Evolutionary conservation across 768 basidiomycete species (phyloP), one percentile per base, ranked within the genome.

Genomic region (Phylloporus sp.): DNA sequence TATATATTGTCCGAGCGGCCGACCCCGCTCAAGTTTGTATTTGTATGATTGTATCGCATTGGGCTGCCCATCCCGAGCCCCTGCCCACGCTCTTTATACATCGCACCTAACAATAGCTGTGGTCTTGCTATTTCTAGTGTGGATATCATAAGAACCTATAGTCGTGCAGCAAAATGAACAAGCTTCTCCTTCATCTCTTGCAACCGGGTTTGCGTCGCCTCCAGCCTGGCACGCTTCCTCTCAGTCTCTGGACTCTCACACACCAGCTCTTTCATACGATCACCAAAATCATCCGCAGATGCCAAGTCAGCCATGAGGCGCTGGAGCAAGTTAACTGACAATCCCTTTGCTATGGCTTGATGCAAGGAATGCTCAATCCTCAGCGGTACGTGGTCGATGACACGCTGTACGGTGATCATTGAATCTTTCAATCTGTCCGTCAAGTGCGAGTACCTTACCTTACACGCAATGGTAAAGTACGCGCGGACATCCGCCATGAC

Each of bases 401-500:
- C 68, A 11, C 81, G 76, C 84, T 85, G 35, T 26, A 49, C 1
- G 20, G 22, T 6, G 24, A 26, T 42, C 26, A 20, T 31, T 34
- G 13, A 50, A 38, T 11, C 9, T 46, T 38, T 36, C 23, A 24
- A n/a, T 9, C 4, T 0, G n/a, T 50, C 15, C 20, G 6, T n/a
- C 29, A 15, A 4, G 4, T n/a, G 4, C n/a, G 12, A 41, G 49
- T 22, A 10, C 1, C 66, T 18, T 52, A 80, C 81, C 72, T 80
- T 78, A 67, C 72, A 76, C 6, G 81, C 74, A 0, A 83, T 72
- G 34, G 79, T 73, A 60, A 78, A 82, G 54, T 80, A 85, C 5
- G 80, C 81, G 0, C 75, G 73, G 0, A 82, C 77, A 16, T 76
- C 75, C 0, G 81, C 78, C 77, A 81, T 80, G 7, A 83, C 72